Evolutionary conservation across 2,329 filamentous ascomycete species (phyloP), one percentile per base, ranked within the genome.

Genomic region (Pseudofabraea citricarpa): DNA sequence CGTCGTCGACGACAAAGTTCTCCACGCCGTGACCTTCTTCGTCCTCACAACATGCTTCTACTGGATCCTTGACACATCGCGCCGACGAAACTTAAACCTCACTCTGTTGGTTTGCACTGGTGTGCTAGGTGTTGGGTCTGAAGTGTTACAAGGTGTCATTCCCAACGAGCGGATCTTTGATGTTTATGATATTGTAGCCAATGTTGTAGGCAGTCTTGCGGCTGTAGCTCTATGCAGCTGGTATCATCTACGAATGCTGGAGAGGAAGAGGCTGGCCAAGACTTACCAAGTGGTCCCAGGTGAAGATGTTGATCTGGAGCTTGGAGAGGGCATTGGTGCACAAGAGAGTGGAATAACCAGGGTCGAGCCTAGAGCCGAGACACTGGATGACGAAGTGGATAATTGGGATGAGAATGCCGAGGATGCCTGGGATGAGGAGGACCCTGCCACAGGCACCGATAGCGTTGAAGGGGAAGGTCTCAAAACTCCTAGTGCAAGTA

Each of bases 201-300:
- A 98, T 63, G 66, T 95, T 1, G 69, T 87, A 31, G 93, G 93
- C 32, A 91, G 86, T 51, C 65, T 86, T 12, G 69, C 73, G 1
- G 90, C 79, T 0, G 62, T 96, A 16, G 83, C 74, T 0, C 63
- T 95, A 16, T 94, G 87, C 62, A 83, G 81, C 45, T 91, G 87
- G 86, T 98, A 98, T 63, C 93, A 98, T 67, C 85, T 87, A 60
- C 84, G 93, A 46, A 97, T 97, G 90, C 71, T 97, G 29, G 91
- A 97, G 65, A 77, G 93, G 49, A 87, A 86, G 62, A 77, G 90
- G 47, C 72, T 80, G 58, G 80, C 79, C 43, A 86, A 86, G 59
- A 78, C 79, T 40, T 94, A 94, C 58, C 75, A 77, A 41, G 74
- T 78, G 6, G 76, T 94, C 5, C 77, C 85, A 0, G 81, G 79